Conservation (phyloP, 179 eudicot genomes). For the Spinacia oleracea region DNA sequence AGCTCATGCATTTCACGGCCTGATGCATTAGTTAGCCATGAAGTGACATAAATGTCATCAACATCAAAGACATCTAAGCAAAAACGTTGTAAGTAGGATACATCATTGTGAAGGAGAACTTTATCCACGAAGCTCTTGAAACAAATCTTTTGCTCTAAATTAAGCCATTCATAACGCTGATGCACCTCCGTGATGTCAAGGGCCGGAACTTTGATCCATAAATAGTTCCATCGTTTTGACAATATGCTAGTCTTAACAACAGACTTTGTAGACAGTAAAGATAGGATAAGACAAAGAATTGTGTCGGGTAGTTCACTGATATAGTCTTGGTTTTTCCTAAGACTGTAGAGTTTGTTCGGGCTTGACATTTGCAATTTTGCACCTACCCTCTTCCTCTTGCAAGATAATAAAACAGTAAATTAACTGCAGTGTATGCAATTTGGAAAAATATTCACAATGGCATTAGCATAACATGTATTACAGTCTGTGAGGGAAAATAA, state of each 20-base stretch:
- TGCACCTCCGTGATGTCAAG: too few species aligned
- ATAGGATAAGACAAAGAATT: slow-evolving; percentile 19
- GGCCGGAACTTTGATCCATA: slow-evolving; percentile 23
- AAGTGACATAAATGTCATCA: too few species aligned
- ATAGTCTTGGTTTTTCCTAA: slow-evolving; percentile 2
- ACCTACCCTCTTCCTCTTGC: too few species aligned
- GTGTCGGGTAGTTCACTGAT: slow-evolving; percentile 28
- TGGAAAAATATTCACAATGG: too few species aligned
- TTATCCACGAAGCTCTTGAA: slow-evolving; percentile 1
- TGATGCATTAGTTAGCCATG: not conserved
- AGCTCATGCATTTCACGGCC: not conserved
- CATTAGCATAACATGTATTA: too few species aligned
- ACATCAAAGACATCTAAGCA: not conserved
- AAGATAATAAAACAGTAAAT: too few species aligned
- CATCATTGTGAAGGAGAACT: not conserved
- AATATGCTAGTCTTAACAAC: slow-evolving; percentile 26
- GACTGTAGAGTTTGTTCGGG: too few species aligned
- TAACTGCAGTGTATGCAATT: too few species aligned
- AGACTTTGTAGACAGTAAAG: slow-evolving; percentile 25
- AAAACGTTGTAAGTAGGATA: not conserved
- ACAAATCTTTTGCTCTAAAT: not conserved
- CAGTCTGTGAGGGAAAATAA: too few species aligned
- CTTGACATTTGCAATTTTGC: too few species aligned
- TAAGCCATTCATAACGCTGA: not conserved
- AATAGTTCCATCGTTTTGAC: slow-evolving; percentile 26